A percentile compares a stretch with the other conserved stretches of the same genome.
These are phyloP conservation scores for Melaleuca quinquenervia DNA, from an alignment of 345 rosid genomes.

Conservation along the genomic window DNA sequence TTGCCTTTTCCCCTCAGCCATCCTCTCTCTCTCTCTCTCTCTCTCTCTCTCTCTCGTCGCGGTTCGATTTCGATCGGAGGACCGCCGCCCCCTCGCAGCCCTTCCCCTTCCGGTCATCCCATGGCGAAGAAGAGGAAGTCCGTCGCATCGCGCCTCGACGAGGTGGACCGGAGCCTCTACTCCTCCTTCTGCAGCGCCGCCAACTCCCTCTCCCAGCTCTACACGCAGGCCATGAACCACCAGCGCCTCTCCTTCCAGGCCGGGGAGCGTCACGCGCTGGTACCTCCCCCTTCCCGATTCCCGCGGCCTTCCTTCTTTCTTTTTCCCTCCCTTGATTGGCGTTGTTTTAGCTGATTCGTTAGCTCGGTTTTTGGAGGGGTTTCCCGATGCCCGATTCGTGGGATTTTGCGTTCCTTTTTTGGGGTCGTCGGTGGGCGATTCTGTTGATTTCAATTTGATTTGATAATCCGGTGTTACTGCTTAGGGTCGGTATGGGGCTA, in stretches of 20 bases:
- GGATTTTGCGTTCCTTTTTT: not conserved
- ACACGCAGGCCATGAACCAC: constrained; percentile 68
- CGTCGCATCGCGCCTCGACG: constrained; percentile 69
- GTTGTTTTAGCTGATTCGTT: not conserved
- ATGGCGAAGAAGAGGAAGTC: constrained; percentile 96
- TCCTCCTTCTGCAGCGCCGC: constrained; percentile 86
- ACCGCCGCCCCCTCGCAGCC: not conserved
- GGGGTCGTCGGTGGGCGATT: not conserved
- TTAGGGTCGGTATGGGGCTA: not conserved
- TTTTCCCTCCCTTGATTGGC: not conserved
- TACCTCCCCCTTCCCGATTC: not conserved
- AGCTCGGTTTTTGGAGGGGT: not conserved
- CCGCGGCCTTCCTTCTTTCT: not conserved
- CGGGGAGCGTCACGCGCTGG: constrained; percentile 72
- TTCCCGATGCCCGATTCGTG: not conserved
- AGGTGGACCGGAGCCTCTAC: constrained; percentile 88
- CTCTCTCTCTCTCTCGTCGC: not conserved
- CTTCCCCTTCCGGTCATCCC: not conserved
- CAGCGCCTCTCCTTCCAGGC: constrained; percentile 73
- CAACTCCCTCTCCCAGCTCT: constrained; percentile 89
- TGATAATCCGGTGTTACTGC: not conserved
- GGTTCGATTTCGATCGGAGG: not conserved
- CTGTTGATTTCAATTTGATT: not conserved
- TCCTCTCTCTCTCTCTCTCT: not conserved
- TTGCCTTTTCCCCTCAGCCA: not conserved